phyloP scores from a whole-genome alignment of 768 basidiomycete species.

The Leucosporidium creatinivorum region DNA sequence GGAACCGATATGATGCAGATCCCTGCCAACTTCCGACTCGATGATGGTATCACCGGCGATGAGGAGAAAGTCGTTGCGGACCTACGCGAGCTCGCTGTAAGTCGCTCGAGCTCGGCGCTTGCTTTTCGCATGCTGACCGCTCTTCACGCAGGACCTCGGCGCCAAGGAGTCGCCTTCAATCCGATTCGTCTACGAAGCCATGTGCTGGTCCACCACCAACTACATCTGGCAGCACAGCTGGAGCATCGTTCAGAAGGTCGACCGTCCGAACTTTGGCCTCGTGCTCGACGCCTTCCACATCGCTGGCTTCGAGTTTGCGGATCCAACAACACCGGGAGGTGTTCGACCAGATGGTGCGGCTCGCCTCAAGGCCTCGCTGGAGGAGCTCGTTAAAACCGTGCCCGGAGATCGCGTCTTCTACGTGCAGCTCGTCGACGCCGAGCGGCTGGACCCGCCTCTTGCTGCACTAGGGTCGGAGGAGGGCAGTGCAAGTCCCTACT shows the following conservation, averaged over 20 bases:
- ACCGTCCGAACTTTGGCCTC: slow-evolving; percentile 20
- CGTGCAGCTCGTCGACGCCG: slow-evolving; percentile 23
- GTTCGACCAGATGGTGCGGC: slow-evolving; percentile 9
- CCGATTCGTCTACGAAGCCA: slow-evolving; percentile 22
- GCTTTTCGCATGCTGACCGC: neutral
- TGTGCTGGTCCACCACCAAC: slow-evolving; percentile 14
- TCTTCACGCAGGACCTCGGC: slow-evolving; percentile 15
- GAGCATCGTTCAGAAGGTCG: slow-evolving; percentile 8
- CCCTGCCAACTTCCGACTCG: slow-evolving; percentile 20
- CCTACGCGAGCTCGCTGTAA: slow-evolving; percentile 21
- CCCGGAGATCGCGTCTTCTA: slow-evolving; percentile 7
- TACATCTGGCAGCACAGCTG: slow-evolving; percentile 6
- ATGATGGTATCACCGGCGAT: slow-evolving; percentile 17
- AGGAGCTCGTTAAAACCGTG: slow-evolving; percentile 10
- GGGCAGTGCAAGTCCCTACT: slow-evolving; percentile 7
- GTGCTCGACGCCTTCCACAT: slow-evolving; percentile 29
- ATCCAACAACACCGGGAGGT: slow-evolving; percentile 6
- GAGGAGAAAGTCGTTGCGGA: slow-evolving; percentile 19
- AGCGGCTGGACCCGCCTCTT: slow-evolving; percentile 8
- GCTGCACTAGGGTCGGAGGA: neutral
- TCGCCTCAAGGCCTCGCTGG: slow-evolving; percentile 8
- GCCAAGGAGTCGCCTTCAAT: slow-evolving; percentile 6
- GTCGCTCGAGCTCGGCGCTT: neutral
- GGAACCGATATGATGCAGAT: slow-evolving; percentile 27
- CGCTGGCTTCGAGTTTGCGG: slow-evolving; percentile 27